phyloP scores from a whole-genome alignment of 345 rosid genomes.

The Populus nigra region DNA sequence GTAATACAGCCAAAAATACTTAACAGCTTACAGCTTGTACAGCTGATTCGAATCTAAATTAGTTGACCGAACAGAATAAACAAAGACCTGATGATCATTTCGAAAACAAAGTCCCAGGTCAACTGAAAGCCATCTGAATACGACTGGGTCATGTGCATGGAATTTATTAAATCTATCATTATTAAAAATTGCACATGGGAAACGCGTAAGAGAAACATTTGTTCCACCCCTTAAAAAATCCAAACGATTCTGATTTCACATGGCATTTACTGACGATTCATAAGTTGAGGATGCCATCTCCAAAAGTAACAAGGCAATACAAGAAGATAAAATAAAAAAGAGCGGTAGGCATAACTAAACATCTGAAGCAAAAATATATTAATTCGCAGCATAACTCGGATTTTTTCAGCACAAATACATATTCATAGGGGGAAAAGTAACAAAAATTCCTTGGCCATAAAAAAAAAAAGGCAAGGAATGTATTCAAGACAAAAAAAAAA shows the following conservation, averaged over 20 bases:
- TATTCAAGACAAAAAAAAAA: neutral
- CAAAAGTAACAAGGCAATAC: neutral
- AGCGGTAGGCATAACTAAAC: neutral
- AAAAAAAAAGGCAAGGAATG: slow-evolving; percentile 35
- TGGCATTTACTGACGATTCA: neutral
- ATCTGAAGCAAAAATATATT: neutral
- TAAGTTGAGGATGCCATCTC: neutral
- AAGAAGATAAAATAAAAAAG: neutral
- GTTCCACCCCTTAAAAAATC: neutral
- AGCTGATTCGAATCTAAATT: neutral
- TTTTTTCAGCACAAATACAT: neutral
- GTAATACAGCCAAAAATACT: neutral
- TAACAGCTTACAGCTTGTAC: neutral
- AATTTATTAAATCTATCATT: neutral
- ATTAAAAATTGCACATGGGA: neutral
- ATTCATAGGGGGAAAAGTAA: neutral
- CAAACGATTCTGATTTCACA: neutral
- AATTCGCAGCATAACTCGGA: neutral
- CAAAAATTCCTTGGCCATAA: slow-evolving; percentile 23
- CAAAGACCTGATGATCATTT: neutral
- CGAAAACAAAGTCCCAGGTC: neutral
- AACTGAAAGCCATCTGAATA: neutral
- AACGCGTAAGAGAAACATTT: neutral
- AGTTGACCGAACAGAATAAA: neutral
- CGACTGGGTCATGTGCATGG: neutral